Conservation (phyloP, 208 protist genomes). For the Leishmania braziliensis region DNA sequence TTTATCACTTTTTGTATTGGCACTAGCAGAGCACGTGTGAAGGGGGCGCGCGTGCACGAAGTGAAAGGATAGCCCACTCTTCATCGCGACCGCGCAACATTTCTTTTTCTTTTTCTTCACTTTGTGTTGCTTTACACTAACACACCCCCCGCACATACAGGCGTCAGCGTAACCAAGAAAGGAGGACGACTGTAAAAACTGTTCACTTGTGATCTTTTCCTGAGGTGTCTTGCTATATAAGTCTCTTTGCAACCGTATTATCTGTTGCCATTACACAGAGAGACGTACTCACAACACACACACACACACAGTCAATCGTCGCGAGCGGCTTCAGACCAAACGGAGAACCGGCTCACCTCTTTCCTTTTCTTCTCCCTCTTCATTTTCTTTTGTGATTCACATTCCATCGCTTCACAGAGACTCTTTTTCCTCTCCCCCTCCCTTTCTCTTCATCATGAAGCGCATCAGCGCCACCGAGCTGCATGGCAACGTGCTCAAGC, state of each 20-base stretch:
- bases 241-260: background rate
- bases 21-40: background rate
- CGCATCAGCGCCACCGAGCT: constrained; percentile 58
- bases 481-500: constrained; percentile 68
- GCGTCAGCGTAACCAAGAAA: background rate
- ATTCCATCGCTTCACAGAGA: background rate
- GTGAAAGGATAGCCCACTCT: background rate
- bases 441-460: constrained; percentile 44
- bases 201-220: background rate
- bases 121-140: background rate
- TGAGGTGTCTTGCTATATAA: background rate
- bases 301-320: background rate
- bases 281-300: background rate
- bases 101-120: background rate
- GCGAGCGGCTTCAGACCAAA: background rate
- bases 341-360: background rate
- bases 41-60: background rate
- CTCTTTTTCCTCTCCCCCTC: background rate
- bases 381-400: background rate
- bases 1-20: background rate
- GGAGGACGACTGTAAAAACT: background rate
- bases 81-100: background rate
- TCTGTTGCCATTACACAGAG: background rate
- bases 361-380: background rate
- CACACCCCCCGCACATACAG: background rate